Percentiles rank a stretch among this genome's conserved stretches.
These are phyloP conservation scores for Sungouiella thailandica DNA, from an alignment of 805 yeast species.

Conservation along the genomic window DNA sequence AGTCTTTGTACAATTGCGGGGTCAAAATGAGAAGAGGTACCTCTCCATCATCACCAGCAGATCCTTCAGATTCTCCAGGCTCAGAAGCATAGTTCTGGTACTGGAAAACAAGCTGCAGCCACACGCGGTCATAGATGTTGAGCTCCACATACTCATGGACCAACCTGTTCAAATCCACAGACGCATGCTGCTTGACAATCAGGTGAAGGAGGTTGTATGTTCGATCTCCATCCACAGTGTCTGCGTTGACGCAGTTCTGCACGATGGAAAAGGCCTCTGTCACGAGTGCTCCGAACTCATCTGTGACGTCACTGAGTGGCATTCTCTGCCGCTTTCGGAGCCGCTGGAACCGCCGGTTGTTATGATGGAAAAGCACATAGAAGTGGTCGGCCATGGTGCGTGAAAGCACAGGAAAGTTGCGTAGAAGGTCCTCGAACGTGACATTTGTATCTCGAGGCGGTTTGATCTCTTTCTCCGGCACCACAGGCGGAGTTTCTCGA, in stretches of 20 bases:
- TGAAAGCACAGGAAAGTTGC: constrained; percentile 37
- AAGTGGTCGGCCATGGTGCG: constrained; percentile 35
- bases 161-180: constrained; percentile 44
- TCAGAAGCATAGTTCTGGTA: constrained; percentile 21
- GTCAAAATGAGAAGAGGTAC: constrained; percentile 26
- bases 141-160: constrained; percentile 70
- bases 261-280: constrained; percentile 32
- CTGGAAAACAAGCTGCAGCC: constrained; percentile 45
- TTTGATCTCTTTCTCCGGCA: neutral
- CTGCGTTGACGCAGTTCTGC: constrained; percentile 34
- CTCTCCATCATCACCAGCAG: constrained; percentile 15
- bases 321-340: constrained; percentile 28
- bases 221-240: constrained; percentile 31
- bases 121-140: constrained; percentile 60
- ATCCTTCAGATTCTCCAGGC: constrained; percentile 18
- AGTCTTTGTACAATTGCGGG: constrained; percentile 24
- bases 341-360: constrained; percentile 27
- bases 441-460: constrained; percentile 8
- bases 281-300: constrained; percentile 29
- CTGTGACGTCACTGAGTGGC: constrained; percentile 19
- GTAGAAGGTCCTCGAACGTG: constrained; percentile 33
- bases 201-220: constrained; percentile 27
- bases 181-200: constrained; percentile 30
- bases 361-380: constrained; percentile 37
- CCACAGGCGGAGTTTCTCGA: constrained; percentile 1